Percentiles rank a stretch among this genome's conserved stretches.
phyloP scores from a whole-genome alignment of 306 rosid species.

The Casuarina glauca region DNA sequence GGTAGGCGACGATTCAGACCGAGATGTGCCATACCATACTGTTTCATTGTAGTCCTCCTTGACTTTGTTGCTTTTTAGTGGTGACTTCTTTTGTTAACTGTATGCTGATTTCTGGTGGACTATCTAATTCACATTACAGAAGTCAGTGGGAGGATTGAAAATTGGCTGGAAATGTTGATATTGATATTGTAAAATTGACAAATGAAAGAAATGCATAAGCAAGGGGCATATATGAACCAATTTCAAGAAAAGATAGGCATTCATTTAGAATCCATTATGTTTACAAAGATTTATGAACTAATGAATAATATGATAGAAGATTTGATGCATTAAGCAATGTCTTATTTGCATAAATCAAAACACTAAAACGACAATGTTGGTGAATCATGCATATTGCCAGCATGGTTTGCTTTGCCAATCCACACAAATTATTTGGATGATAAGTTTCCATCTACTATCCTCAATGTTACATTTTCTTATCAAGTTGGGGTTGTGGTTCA shows the following conservation, averaged over 20 bases:
- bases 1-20: conserved; percentile 50
- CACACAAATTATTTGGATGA: background rate
- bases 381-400: background rate
- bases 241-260: background rate
- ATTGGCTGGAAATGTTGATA: background rate
- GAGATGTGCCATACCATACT: conserved; percentile 5
- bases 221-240: background rate
- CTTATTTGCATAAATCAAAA: background rate
- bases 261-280: background rate
- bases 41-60: conserved; percentile 6
- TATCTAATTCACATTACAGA: background rate
- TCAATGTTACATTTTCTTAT: conserved; percentile 1
- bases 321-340: background rate
- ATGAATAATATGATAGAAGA: background rate
- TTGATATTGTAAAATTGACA: background rate
- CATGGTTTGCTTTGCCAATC: background rate
- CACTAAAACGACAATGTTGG: background rate
- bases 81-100: background rate
- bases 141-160: background rate
- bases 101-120: background rate
- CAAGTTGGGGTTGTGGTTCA: conserved; percentile 17
- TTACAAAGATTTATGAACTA: background rate
- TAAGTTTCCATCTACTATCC: background rate
- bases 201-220: background rate
- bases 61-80: background rate